Evolutionary conservation across 2,329 filamentous ascomycete species (phyloP).

Genomic region (Verticillium zaregamsianum): DNA sequence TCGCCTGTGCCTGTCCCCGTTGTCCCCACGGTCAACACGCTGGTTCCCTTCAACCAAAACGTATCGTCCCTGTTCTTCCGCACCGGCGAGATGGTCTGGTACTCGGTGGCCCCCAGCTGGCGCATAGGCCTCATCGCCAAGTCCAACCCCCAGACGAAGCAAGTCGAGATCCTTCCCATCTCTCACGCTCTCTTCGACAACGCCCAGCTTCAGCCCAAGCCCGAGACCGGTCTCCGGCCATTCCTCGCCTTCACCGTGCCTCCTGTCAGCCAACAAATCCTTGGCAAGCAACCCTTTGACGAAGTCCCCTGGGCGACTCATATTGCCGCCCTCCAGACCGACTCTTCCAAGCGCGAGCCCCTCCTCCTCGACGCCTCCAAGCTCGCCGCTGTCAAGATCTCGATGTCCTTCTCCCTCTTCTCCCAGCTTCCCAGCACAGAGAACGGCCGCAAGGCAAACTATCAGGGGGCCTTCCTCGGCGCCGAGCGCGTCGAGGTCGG

Average conservation of each 20-base stretch:
- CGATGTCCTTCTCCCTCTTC: constrained; percentile 46
- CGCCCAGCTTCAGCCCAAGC: constrained; percentile 29
- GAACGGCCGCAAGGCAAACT: constrained; percentile 28
- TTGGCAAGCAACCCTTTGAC: constrained; percentile 35
- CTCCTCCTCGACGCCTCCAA: constrained; percentile 47
- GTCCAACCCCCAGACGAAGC: constrained; percentile 17
- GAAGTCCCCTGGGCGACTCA: constrained; percentile 37
- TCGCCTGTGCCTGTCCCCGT: constrained; percentile 2
- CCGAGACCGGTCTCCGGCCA: constrained; percentile 38
- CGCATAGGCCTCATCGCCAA: constrained; percentile 40
- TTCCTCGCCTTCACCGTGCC: constrained; percentile 50
- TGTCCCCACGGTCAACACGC: neutral
- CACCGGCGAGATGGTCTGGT: constrained; percentile 48
- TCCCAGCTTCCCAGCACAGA: constrained; percentile 26
- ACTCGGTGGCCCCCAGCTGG: constrained; percentile 41
- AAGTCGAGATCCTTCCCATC: constrained; percentile 33
- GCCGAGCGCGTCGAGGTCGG: constrained; percentile 44
- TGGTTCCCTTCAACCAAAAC: neutral
- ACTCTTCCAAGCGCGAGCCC: constrained; percentile 33
- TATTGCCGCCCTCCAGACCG: constrained; percentile 23
- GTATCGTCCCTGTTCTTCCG: constrained; percentile 32
- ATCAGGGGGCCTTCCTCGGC: constrained; percentile 46
- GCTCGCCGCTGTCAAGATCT: constrained; percentile 43
- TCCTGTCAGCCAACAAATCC: constrained; percentile 30
- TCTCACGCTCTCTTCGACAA: constrained; percentile 33